These are phyloP conservation scores for Phaeosphaeriaceae sp. DNA, from an alignment of 2,329 filamentous ascomycete species.

Conservation along the genomic window DNA sequence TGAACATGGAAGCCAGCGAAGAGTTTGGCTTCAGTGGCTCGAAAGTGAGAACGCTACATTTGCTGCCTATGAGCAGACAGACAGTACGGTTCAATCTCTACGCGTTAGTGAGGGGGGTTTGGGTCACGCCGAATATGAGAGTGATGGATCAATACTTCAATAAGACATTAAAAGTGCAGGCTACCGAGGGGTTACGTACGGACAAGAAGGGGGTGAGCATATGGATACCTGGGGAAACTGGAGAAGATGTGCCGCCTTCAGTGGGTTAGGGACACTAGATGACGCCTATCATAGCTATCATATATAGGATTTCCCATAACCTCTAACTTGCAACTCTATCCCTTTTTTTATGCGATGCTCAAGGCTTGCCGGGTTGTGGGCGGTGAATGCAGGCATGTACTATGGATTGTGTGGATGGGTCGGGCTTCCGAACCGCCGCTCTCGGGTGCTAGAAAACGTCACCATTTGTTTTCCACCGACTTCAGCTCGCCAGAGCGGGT, in stretches of 20 bases:
- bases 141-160: conserved; percentile 93
- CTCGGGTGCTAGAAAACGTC: conserved; percentile 21
- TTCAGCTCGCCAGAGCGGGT: background rate
- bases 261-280: background rate
- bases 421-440: conserved; percentile 18
- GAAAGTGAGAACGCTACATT: conserved; percentile 78
- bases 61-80: conserved; percentile 81
- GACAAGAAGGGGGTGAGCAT: conserved; percentile 60
- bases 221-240: conserved; percentile 42
- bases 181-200: conserved; percentile 70
- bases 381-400: background rate
- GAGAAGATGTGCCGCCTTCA: background rate
- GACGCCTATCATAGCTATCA: background rate
- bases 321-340: too few relatives aligned
- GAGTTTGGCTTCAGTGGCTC: conserved; percentile 91
- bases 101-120: conserved; percentile 67
- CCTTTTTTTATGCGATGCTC: too few relatives aligned
- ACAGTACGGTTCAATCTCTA: conserved; percentile 76
- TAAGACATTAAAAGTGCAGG: conserved; percentile 81
- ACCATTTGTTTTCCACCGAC: conserved; percentile 15
- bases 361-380: background rate
- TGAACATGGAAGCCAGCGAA: conserved; percentile 90
- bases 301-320: background rate
- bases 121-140: conserved; percentile 74
- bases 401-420: background rate